These are phyloP conservation scores for Hyaloraphidium curvatum DNA, from an alignment of 192 early-diverging fungal genomes.

Conservation along the genomic window DNA sequence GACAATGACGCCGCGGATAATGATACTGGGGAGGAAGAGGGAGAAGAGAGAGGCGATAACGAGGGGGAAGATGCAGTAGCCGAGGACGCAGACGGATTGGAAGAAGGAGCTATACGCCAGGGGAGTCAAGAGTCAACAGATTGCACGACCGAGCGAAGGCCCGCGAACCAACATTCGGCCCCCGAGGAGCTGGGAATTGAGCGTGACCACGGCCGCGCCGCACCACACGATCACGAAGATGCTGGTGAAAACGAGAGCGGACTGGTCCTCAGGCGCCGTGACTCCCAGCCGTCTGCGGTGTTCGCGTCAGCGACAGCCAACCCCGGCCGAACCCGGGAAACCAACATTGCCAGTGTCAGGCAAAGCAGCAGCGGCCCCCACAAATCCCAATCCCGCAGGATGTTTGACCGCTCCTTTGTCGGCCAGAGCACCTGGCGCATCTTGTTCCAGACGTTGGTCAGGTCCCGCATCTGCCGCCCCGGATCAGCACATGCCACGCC, in stretches of 20 bases:
- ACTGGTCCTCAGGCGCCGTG: constrained; percentile 57
- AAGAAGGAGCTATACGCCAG: constrained; percentile 64
- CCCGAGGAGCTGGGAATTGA: constrained; percentile 90
- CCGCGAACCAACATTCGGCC: constrained; percentile 52
- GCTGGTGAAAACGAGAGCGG: constrained; percentile 67
- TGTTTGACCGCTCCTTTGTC: constrained; percentile 5
- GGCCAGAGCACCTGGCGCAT: constrained; percentile 53
- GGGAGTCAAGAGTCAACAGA: not conserved
- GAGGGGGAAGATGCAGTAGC: constrained; percentile 92
- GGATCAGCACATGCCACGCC: constrained; percentile 1
- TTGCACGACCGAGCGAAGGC: not conserved
- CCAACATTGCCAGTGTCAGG: constrained; percentile 67
- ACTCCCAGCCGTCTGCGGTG: constrained; percentile 32
- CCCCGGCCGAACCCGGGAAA: no score
- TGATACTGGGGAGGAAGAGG: constrained; percentile 40
- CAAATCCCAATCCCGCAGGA: constrained; percentile 7
- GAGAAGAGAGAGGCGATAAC: constrained; percentile 56
- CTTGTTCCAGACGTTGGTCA: constrained; percentile 49
- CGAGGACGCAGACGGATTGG: constrained; percentile 87
- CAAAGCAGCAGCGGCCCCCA: constrained; percentile 82
- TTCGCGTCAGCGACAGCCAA: no score
- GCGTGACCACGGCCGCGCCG: constrained; percentile 81
- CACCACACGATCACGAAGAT: constrained; percentile 90
- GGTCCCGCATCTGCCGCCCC: constrained; percentile 30
- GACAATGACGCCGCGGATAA: constrained; percentile 54